Base-by-base conservation (phyloP, 352 stramenopile genomes). In the Phytophthora palmivora region DNA sequence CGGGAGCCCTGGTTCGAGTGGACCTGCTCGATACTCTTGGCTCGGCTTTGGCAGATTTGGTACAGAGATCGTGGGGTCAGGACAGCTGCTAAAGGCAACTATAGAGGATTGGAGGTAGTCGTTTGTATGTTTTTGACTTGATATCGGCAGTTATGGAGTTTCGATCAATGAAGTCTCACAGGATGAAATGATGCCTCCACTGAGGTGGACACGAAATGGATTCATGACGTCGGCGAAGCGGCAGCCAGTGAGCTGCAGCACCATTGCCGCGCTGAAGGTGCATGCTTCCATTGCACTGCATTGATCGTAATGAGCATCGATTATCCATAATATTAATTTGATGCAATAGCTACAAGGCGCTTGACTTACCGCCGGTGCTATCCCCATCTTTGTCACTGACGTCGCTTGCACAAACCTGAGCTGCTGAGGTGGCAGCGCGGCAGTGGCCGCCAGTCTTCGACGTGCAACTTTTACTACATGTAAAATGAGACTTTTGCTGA, bases 61-160 rank as follows among this genome's bases (percentile, higher is more conserved):
- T 67, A 22, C 58, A 72, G 57, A 72, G 55, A 72, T 48, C 41
- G 57, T 68, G 47, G 39, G 58, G 64, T 32, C 30, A 58, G 19
- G 16, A 41, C 44, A 51, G 24, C 14, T 45, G 46, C 30, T 39
- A 32, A 32, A 12, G 24, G 15, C 10, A 36, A 15, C 37, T 58
- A 64, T 53, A 56, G 15, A 72, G 18, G 24, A 51, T 56, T 36
- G 30, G 24, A 57, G 55, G 55, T 12, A 45, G 3, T 0, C 34
- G 2, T 55, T 70, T 65, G 61, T 70, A 60, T 70, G 18, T 0
- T 34, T 59, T 65, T 47, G 19, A 46, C 52, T 41, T 57, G 19
- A 32, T 48, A 24, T 42, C 14, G 43, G 58, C 44, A 59, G 50
- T 68, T 64, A 9, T 3, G 18, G 19, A 45, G 28, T 6, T 14